Evolutionary conservation across 495 filamentous ascomycete genomes (phyloP), one percentile per base, ranked within the genome.

Genomic region (Daldinia loculata): DNA sequence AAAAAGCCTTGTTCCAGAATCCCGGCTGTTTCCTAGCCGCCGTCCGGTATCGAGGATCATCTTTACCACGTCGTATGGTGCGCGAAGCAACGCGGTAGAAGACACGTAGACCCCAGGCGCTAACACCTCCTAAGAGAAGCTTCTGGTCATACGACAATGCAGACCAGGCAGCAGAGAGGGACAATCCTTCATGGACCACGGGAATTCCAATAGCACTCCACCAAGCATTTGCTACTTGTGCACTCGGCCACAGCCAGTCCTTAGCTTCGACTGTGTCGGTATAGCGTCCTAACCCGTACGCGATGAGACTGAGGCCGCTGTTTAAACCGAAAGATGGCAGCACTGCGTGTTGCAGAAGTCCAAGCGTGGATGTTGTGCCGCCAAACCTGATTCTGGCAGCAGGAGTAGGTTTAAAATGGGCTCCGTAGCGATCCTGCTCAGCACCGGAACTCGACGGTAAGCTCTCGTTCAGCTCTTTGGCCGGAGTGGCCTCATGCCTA

Each of bases 161-260:
- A 4, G 63, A 64, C 73, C 83, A 85, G 6, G 85, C 84, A 32
- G 76, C 68, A 0, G 61, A 48, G 3, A 86, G 52, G 0, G 85
- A 75, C 34, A 84, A 56, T 2, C 81, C 78, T 8, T 80, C 66
- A 48, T 77, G 71, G 27, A 81, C 70, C 15, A 86, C 75, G 1
- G 76, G 80, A 19, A 77, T 78, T 38, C 87, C 85, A 56, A 89
- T 69, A 41, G 87, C 84, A 58, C 78, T 83, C 85, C 85, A 87
- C 87, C 87, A 89, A 6, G 84, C 87, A 72, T 87, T 88, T 63
- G 80, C 63, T 29, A 88, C 82, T 71, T 84, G 86, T 19, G 75
- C 82, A 2, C 79, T 74, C 0, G 86, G 84, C 87, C 87, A 89
- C 29, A 84, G 71, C 80, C 83, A 85, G 71, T 89, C 86, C 72